A percentile compares a stretch with the other conserved stretches of the same genome.
Conservation (phyloP, 441 rosid species). For the Flueggea neowawraea region DNA sequence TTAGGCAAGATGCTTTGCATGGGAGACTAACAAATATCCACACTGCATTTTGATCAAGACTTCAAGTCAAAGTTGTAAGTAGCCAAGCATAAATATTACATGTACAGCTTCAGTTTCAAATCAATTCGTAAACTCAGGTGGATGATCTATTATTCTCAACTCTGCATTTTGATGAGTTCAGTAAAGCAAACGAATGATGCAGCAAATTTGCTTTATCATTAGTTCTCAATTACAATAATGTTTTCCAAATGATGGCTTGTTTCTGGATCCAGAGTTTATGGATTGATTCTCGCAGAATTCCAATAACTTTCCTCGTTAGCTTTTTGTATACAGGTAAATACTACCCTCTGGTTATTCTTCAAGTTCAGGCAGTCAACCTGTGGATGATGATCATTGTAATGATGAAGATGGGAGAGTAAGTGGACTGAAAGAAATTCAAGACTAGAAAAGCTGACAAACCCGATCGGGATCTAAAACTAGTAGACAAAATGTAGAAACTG, state of each 20-base stretch:
- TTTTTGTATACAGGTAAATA: slow-evolving; percentile 36
- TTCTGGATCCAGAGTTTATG: slow-evolving; percentile 22
- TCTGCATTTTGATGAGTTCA: too few species aligned
- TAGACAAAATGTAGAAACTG: slow-evolving; percentile 62
- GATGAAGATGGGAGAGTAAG: background rate
- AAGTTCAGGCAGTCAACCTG: slow-evolving; percentile 90
- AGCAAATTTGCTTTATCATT: too few species aligned
- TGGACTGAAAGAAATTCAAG: background rate
- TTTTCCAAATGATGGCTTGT: slow-evolving; percentile 6
- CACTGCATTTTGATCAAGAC: too few species aligned
- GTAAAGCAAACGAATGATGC: too few species aligned
- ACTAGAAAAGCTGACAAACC: slow-evolving; percentile 34
- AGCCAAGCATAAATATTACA: background rate
- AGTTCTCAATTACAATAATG: slow-evolving; percentile 5
- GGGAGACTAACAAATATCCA: slow-evolving; percentile 24
- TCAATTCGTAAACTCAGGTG: slow-evolving; percentile 6
- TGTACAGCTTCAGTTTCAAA: slow-evolving; percentile 1
- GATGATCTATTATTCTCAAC: background rate
- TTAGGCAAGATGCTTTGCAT: slow-evolving; percentile 37
- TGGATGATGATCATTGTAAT: slow-evolving; percentile 4
- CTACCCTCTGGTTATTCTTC: slow-evolving; percentile 68
- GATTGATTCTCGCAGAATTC: slow-evolving; percentile 61
- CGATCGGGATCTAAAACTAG: slow-evolving; percentile 76
- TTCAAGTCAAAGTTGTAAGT: slow-evolving; percentile 15
- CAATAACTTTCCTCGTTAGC: slow-evolving; percentile 47